Base-by-base conservation (phyloP, 2,329 filamentous ascomycete genomes). In the Alternaria angustiovoidea region DNA sequence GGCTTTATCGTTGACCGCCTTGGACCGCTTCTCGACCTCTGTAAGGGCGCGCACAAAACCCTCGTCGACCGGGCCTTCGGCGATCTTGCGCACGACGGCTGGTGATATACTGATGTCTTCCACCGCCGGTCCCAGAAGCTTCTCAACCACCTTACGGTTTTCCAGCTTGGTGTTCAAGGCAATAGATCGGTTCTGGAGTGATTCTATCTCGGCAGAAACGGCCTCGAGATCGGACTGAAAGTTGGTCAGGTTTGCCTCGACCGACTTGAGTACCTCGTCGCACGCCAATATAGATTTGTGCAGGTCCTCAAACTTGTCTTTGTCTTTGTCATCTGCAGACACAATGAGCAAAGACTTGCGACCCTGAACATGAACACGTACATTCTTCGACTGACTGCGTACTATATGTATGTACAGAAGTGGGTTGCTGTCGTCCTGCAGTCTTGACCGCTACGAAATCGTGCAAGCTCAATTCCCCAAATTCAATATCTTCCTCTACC, bases 181-280 rank as follows among this genome's bases (percentile, higher is more conserved):
- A 11, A 90, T 87, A 0, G 95, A 99, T 47, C 95, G 88, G 52
- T 90, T 89, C 80, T 99, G 95, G 41, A 99, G 81, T 2, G 89
- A 93, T 79, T 99, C 95, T 52, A 99, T 99, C 76, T 99, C 95
- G 7, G 93, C 90, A 1, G 95, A 97, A 12, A 99, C 95, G 14
- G 89, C 87, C 8, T 93, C 94, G 11, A 99, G 87, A 78, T 99
- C 96, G 61, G 93, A 91, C 75, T 96, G 93, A 75, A 99, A 99
- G 77, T 90, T 94, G 38, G 91, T 91, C 54, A 99, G 84, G 76
- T 97, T 98, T 32, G 88, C 89, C 81, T 99, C 94, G 55, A 99
- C 95, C 0, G 94, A 97, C 78, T 89, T 91, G 46, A 98, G 86
- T 51, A 98, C 92, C 75, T 96, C 91, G 79, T 99, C 95, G 81